These are phyloP conservation scores for Penicillium sp. DNA, from an alignment of 2,329 filamentous ascomycete genomes.

Conservation along the genomic window DNA sequence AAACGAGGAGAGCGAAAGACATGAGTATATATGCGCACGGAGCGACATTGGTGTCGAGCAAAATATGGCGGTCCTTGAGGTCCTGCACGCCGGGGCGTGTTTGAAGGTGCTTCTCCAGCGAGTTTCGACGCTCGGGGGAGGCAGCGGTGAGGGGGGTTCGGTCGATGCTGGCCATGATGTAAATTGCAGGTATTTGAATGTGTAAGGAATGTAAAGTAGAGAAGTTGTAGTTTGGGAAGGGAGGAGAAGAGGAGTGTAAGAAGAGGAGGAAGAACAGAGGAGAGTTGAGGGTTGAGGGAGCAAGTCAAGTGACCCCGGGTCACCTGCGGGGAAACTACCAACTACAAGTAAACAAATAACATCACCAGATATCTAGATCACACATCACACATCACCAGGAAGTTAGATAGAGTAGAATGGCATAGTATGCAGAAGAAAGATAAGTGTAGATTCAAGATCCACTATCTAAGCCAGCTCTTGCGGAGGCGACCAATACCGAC, in stretches of 20 bases:
- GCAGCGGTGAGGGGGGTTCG: conserved; percentile 59
- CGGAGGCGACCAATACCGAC: not conserved
- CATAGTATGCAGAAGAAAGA: not conserved
- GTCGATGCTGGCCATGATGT: conserved; percentile 49
- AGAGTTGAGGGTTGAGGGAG: not conserved
- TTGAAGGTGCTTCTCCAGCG: conserved; percentile 72
- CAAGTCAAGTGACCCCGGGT: conserved; percentile 3
- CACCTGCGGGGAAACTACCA: too few relatives aligned
- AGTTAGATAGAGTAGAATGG: too few relatives aligned
- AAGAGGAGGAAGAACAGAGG: not conserved
- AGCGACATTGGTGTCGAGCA: conserved; percentile 69
- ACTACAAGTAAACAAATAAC: too few relatives aligned
- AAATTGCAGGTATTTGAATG: not conserved
- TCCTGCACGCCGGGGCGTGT: conserved; percentile 70
- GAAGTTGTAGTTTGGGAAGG: not conserved
- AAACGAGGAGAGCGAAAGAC: conserved; percentile 59
- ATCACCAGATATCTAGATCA: too few relatives aligned
- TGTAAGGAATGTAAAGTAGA: not conserved
- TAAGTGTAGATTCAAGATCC: conserved; percentile 6
- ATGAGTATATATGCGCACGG: conserved; percentile 54
- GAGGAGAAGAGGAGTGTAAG: not conserved
- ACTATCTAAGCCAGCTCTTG: not conserved
- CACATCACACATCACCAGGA: too few relatives aligned
- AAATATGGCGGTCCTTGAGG: conserved; percentile 69
- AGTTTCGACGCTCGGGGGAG: conserved; percentile 64